Conservation (phyloP, 441 rosid genomes). For the Sinapis alba region DNA sequence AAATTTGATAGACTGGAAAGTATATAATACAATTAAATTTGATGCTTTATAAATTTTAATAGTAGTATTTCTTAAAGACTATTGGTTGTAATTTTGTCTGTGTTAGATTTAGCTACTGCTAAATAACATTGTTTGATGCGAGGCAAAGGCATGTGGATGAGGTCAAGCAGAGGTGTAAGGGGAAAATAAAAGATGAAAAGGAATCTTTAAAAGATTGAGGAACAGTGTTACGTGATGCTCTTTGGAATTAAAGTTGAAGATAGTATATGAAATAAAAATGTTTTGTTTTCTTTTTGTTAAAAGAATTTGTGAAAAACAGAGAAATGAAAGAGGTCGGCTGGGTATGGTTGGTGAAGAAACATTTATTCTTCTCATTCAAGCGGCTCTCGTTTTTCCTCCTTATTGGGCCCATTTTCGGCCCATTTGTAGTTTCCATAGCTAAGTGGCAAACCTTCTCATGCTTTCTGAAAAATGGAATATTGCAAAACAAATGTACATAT, state of each 20-base stretch:
- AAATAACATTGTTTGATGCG: constrained; percentile 4
- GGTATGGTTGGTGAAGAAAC: constrained; percentile 18
- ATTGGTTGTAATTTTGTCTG: background rate
- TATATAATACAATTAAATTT: background rate
- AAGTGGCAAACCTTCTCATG: background rate
- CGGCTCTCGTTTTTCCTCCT: background rate
- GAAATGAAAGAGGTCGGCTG: constrained; percentile 16
- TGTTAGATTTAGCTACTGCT: background rate
- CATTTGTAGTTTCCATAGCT: background rate
- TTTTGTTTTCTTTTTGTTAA: background rate
- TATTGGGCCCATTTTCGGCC: constrained; percentile 28
- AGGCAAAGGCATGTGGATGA: constrained; percentile 37
- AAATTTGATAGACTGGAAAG: background rate
- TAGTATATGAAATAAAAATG: background rate
- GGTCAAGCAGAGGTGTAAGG: constrained; percentile 36
- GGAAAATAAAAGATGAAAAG: background rate
- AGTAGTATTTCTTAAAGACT: background rate
- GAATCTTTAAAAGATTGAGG: constrained; percentile 32
- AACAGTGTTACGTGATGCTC: constrained; percentile 24
- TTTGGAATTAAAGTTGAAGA: constrained; percentile 18
- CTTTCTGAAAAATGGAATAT: background rate
- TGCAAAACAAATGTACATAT: background rate
- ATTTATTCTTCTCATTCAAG: constrained; percentile 20
- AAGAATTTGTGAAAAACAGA: no score
- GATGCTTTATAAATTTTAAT: background rate